Evolutionary conservation across 2,329 filamentous ascomycete species (phyloP), one percentile per base, ranked within the genome.

Genomic region (Calonectria pseudoreteaudii): DNA sequence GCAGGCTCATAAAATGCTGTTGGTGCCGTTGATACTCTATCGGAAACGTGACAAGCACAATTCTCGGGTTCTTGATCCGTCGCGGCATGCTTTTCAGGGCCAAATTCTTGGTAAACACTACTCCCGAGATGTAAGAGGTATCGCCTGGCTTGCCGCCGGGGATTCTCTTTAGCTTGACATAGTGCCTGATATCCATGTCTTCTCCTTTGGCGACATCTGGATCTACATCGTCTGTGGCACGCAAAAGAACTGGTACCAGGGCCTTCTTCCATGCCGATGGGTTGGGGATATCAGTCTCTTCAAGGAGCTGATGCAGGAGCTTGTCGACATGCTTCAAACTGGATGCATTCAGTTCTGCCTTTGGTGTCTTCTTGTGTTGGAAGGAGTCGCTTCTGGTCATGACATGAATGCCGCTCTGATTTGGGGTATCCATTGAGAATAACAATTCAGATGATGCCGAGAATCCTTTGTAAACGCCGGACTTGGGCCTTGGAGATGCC

Each of bases 41-140:
- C 0, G 97, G 93, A 81, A 99, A 99, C 0, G 95, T 96, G 71
- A 99, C 93, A 76, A 99, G 95, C 64, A 98, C 90, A 74, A 99
- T 97, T 38, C 95, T 93, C 4, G 97, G 97, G 69, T 94, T 93
- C 16, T 90, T 85, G 75, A 98, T 97, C 75, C 92, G 94, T 71
- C 97, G 91, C 23, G 94, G 93, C 97, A 99, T 99, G 84, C 94
- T 98, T 83, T 99, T 99, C 67, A 98, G 87, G 0, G 97, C 97
- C 66, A 99, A 87, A 76, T 99, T 99, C 83, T 99, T 99, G 16
- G 95, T 97, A 83, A 99, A 99, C 1, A 99, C 96, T 11, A 99
- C 93, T 0, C 97, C 97, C 13, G 97, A 98, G 20, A 98, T 94
- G 83, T 99, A 99, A n/a, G 93, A 93, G 9, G 96, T 98, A 84